Evolutionary conservation across 768 basidiomycete genomes (phyloP).

Genomic region (Mycena albidolilacea): DNA sequence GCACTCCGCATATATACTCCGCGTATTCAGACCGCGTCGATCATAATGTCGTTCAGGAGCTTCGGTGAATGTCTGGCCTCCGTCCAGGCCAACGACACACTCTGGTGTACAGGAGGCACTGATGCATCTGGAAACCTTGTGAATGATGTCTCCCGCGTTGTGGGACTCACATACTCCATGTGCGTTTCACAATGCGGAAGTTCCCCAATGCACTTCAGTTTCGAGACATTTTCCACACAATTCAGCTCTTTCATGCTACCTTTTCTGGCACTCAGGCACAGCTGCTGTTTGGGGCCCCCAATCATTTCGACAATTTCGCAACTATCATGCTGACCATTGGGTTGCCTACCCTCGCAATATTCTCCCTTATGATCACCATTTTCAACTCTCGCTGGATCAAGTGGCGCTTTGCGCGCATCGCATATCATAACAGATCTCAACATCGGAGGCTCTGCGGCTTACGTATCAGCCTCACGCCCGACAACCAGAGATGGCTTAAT

Average conservation of each 20-base stretch:
- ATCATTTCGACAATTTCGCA: background rate
- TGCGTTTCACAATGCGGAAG: constrained; percentile 9
- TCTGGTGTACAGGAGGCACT: constrained; percentile 4
- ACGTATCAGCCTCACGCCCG: too few species aligned
- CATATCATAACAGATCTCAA: constrained; percentile 16
- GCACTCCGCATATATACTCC: background rate
- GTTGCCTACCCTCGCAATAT: constrained; percentile 23
- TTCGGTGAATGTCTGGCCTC: background rate
- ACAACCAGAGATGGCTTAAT: too few species aligned
- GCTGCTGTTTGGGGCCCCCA: constrained; percentile 19
- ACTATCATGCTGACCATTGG: constrained; percentile 4
- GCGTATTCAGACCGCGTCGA: background rate
- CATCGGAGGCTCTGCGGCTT: too few species aligned
- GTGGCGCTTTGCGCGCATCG: constrained; percentile 13
- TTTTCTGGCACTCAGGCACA: constrained; percentile 23
- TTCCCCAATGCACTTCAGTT: background rate
- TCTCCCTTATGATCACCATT: constrained; percentile 22
- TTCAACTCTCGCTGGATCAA: constrained; percentile 20
- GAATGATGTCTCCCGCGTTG: background rate
- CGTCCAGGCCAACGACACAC: constrained; percentile 2
- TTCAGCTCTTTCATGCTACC: constrained; percentile 22
- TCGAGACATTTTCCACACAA: constrained; percentile 1
- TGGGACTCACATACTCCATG: constrained; percentile 1
- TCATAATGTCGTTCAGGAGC: constrained; percentile 2
- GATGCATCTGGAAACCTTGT: background rate